A percentile compares a stretch with the other conserved stretches of the same genome.
phyloP scores from a whole-genome alignment of 768 basidiomycete genomes.

The Tulasnella sp. region DNA sequence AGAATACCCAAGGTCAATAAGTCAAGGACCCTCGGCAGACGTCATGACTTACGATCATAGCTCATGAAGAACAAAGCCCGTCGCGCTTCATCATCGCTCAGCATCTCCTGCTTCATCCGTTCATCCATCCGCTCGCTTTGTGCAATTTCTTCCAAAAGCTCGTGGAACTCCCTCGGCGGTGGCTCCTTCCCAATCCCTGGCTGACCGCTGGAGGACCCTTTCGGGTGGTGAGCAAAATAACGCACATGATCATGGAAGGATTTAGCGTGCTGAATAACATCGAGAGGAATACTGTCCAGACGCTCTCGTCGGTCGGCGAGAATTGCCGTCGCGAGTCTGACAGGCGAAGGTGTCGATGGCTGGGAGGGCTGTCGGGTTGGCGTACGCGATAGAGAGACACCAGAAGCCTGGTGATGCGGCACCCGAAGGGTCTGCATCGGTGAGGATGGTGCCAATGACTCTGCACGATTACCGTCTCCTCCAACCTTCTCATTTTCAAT shows the following conservation, averaged over 20 bases:
- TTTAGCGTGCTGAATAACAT: constrained; percentile 31
- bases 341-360: background rate
- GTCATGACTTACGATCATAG: constrained; percentile 28
- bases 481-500: too few species aligned
- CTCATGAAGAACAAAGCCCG: constrained; percentile 37
- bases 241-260: constrained; percentile 36
- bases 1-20: too few species aligned
- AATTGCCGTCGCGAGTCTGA: constrained; percentile 20
- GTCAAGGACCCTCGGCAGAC: background rate
- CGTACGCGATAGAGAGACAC: background rate
- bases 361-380: background rate
- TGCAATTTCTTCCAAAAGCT: constrained; percentile 35
- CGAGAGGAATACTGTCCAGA: constrained; percentile 33
- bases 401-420: background rate
- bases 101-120: constrained; percentile 31
- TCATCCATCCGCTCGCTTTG: constrained; percentile 28
- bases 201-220: background rate
- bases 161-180: constrained; percentile 23
- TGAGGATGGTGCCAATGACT: too few species aligned
- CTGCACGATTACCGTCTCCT: too few species aligned
- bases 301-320: constrained; percentile 12
- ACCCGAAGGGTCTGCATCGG: background rate
- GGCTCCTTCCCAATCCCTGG: constrained; percentile 1
- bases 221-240: constrained; percentile 23
- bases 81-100: constrained; percentile 35